These are phyloP conservation scores for sunflower (Helianthus annuus) DNA, from an alignment of 129 eudicot species.

Conservation along the genomic window DNA sequence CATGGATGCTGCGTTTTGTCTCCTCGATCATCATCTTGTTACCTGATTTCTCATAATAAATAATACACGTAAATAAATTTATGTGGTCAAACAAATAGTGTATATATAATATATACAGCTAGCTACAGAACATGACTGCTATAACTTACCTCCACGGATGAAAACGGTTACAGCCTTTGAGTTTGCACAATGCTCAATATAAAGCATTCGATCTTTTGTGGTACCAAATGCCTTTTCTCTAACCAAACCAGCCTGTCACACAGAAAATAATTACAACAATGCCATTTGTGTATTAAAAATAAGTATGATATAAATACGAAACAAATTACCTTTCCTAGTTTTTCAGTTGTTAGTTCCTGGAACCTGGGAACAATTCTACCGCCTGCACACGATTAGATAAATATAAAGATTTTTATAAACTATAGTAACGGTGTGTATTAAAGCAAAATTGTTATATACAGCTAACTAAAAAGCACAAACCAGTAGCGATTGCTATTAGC, in stretches of 20 bases:
- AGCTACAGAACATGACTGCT: neutral
- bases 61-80: neutral
- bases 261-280: neutral
- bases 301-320: neutral
- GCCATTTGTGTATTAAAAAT: neutral
- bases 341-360: conserved; percentile 95
- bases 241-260: conserved; percentile 85
- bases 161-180: conserved; percentile 96
- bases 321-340: conserved; percentile 73
- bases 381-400: conserved; percentile 41
- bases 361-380: conserved; percentile 99
- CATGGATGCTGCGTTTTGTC: conserved; percentile 95
- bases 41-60: conserved; percentile 45
- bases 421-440: conserved; percentile 5
- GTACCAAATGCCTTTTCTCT: conserved; percentile 97
- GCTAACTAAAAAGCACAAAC: conserved; percentile 35
- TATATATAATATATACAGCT: neutral
- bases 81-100: neutral
- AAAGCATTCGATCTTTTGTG: conserved; percentile 95
- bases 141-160: conserved; percentile 89
- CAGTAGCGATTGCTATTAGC: conserved; percentile 97
- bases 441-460: neutral
- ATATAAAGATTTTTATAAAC: neutral
- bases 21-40: conserved; percentile 99
- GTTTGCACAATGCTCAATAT: conserved; percentile 98